Evolutionary conservation across 176 grass and related monocot genomes (phyloP), one percentile per base, ranked within the genome.

Genomic region (Hyparrhenia diplandra): DNA sequence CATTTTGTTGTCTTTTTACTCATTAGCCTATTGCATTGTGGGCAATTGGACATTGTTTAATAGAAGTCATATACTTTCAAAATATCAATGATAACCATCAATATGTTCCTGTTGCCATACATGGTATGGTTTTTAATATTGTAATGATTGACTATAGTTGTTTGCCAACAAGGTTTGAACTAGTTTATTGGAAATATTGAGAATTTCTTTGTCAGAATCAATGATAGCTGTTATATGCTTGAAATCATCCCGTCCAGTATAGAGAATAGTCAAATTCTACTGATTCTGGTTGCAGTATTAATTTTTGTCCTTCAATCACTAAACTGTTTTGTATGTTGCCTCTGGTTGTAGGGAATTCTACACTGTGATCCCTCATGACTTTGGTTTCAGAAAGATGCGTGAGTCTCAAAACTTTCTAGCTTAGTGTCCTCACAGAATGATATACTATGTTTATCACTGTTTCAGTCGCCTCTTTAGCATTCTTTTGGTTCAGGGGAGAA

Each of bases 291-390:
- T 39, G 23, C 47, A 13, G 8, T 39, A 28, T 5, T 69, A 63
- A 4, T 42, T 80, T 62, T 13, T 36, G 34, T 54, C 8, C 3
- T 73, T 17, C 21, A 28, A 84, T 69, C 6, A 1, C 17, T 20
- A 27, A 35, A 25, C 6, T 43, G 13, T 37, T 72, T 64, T 78
- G 10, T 73, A 65, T 73, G 36, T 72, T 85, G 17, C 71, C 34
- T 71, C 45, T 71, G 57, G 8, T 64, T 67, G 66, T 79, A 89
- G 88, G 68, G 83, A 89, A 86, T 89, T 89, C 83, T 89, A 89
- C 83, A 89, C 90, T 2, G 92, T 98, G 81, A 98, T 98, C 73
- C 95, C 95, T 87, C 95, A 98, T 93, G 95, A 98, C 80, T 94
- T 98, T 55, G 95, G 95, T 75, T 98, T 94, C 67, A 94, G 47